These are phyloP conservation scores for Globisporangium irregulare DNA, from an alignment of 352 stramenopile species.

Conservation along the genomic window DNA sequence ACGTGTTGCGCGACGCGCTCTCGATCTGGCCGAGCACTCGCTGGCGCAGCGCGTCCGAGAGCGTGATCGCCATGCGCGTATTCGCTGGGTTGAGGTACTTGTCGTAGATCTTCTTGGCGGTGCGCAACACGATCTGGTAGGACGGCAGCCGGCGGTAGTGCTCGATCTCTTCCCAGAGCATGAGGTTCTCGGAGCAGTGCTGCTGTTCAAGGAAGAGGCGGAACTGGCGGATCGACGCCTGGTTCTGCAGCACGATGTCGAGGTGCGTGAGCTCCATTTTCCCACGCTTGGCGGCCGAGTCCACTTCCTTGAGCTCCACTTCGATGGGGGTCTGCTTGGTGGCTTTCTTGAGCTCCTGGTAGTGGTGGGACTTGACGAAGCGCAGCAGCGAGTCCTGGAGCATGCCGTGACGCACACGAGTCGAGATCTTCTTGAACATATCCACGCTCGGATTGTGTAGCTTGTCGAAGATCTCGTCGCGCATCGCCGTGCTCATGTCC, in stretches of 20 bases:
- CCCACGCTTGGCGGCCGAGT: conserved; percentile 58
- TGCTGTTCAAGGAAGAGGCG: conserved; percentile 68
- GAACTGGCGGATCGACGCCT: conserved; percentile 64
- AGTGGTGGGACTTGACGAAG: conserved; percentile 72
- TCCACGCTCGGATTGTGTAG: conserved; percentile 72
- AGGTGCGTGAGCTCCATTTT: conserved; percentile 76
- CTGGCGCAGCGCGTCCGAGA: conserved; percentile 42
- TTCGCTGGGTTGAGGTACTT: conserved; percentile 78
- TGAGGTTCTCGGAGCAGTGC: conserved; percentile 80
- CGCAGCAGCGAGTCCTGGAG: conserved; percentile 74
- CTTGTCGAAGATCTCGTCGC: conserved; percentile 65
- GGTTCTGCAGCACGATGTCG: conserved; percentile 69
- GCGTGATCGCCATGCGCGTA: conserved; percentile 46
- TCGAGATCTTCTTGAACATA: conserved; percentile 83
- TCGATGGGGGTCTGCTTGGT: conserved; percentile 35
- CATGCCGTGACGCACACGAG: conserved; percentile 61
- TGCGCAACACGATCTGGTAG: conserved; percentile 82
- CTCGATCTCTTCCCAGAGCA: conserved; percentile 85
- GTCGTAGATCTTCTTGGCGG: conserved; percentile 83
- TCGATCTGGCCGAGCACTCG: conserved; percentile 61
- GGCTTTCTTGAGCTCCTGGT: conserved; percentile 59
- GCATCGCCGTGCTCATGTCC: conserved; percentile 81
- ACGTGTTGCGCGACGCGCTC: conserved; percentile 58
- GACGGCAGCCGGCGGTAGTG: conserved; percentile 73
- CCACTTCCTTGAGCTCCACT: conserved; percentile 46